Evolutionary conservation across 306 rosid genomes (phyloP).

Genomic region (Acacia melanoxylon): DNA sequence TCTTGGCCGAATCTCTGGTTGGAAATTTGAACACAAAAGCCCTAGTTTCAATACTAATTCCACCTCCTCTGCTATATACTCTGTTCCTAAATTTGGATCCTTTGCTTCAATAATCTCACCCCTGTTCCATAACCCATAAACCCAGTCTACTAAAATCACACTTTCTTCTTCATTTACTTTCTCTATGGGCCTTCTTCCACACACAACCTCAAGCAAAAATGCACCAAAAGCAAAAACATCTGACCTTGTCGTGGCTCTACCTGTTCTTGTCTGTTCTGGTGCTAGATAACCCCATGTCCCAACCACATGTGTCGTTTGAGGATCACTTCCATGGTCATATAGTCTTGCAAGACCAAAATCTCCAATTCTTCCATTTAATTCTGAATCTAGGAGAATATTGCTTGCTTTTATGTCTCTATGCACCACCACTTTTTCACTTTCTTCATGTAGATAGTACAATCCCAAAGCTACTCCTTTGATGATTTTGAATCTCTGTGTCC

Average conservation of each 20-base stretch:
- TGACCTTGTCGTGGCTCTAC: constrained; percentile 54
- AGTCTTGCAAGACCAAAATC: constrained; percentile 78
- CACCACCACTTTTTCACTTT: constrained; percentile 66
- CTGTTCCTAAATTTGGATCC: constrained; percentile 16
- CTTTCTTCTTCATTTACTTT: constrained; percentile 25
- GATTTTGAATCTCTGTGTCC: constrained; percentile 61
- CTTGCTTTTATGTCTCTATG: constrained; percentile 83
- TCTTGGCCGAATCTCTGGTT: not conserved
- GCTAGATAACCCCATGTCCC: constrained; percentile 78
- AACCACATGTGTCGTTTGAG: constrained; percentile 67
- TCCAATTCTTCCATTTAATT: constrained; percentile 63
- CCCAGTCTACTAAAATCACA: constrained; percentile 54
- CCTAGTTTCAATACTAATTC: constrained; percentile 6
- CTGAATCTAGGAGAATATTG: constrained; percentile 60
- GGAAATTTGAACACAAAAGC: not conserved
- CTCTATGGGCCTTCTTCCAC: constrained; percentile 71
- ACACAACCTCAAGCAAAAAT: constrained; percentile 60
- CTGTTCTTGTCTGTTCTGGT: constrained; percentile 60
- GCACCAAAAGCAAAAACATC: constrained; percentile 75
- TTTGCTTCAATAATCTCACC: constrained; percentile 49
- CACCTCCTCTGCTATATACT: not conserved
- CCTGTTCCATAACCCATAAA: constrained; percentile 41
- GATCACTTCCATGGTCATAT: constrained; percentile 60
- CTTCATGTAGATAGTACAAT: constrained; percentile 63
- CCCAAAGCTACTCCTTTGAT: constrained; percentile 57